Percentiles rank a stretch among this genome's conserved stretches.
Conservation (phyloP, 2,329 filamentous ascomycete genomes). For the Ceratocystis variospora region DNA sequence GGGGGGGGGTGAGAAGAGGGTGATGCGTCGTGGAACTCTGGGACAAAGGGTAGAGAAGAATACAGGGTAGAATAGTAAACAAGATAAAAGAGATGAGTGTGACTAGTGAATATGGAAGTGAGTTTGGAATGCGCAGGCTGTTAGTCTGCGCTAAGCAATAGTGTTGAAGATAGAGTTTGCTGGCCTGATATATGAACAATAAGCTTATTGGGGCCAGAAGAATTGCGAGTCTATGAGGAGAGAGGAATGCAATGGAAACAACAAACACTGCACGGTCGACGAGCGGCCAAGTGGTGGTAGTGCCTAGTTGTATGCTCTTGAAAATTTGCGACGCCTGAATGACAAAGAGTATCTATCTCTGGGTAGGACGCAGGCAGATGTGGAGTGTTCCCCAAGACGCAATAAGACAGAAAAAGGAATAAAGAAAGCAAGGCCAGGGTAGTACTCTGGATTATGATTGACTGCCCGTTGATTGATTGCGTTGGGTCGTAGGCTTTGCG, state of each 20-base stretch:
- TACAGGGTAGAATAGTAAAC: neutral
- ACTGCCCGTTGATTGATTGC: neutral
- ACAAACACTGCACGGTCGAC: neutral
- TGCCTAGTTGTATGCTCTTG: neutral
- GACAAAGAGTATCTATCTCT: neutral
- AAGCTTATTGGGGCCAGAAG: neutral
- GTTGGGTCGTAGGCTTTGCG: neutral
- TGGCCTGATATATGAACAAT: neutral
- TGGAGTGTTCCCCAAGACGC: neutral
- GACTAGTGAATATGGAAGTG: too few relatives aligned
- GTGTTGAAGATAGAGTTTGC: neutral
- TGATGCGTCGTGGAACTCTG: neutral
- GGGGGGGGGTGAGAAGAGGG: neutral
- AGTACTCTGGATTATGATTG: neutral
- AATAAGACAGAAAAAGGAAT: neutral
- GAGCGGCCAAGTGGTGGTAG: neutral
- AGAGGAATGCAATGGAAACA: neutral
- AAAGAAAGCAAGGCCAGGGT: neutral
- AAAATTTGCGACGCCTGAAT: neutral
- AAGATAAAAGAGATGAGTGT: too few relatives aligned
- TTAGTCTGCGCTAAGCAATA: neutral
- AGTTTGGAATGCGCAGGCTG: neutral
- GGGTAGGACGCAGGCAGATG: neutral
- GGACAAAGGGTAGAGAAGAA: neutral
- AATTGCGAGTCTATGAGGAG: too few relatives aligned